Conservation (phyloP, 2,329 filamentous ascomycete species). For the Colletotrichum spaethianum region DNA sequence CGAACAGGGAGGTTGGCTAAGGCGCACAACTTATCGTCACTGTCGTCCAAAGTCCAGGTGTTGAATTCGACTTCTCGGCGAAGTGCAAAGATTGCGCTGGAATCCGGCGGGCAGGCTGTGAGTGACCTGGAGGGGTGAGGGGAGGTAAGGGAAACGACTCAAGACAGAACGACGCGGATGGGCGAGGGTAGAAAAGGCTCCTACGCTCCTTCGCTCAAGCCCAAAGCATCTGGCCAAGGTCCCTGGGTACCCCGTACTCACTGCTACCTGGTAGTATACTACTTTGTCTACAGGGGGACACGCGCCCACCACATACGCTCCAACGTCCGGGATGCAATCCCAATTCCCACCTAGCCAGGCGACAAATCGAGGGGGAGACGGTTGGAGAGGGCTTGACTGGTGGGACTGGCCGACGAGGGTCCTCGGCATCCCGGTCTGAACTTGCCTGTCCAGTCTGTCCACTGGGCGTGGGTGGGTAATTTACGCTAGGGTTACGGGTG, state of each 20-base stretch:
- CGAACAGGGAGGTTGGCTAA: conserved; percentile 5
- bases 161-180: conserved; percentile 26
- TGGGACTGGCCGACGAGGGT: conserved; percentile 30
- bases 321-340: conserved; percentile 33
- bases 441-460: conserved; percentile 23
- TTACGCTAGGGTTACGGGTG: conserved; percentile 39
- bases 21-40: conserved; percentile 23
- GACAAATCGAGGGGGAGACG: conserved; percentile 27
- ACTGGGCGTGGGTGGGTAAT: conserved; percentile 36
- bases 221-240: conserved; percentile 29
- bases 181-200: conserved; percentile 42
- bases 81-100: conserved; percentile 37
- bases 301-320: conserved; percentile 24
- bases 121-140: conserved; percentile 35
- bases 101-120: conserved; percentile 30
- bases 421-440: conserved; percentile 28
- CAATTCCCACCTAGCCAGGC: conserved; percentile 38
- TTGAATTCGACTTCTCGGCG: conserved; percentile 30
- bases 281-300: conserved; percentile 14
- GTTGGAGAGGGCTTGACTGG: conserved; percentile 37
- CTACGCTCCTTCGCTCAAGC: conserved; percentile 38
- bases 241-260: conserved; percentile 34
- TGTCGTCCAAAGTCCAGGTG: conserved; percentile 34
- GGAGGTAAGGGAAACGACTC: conserved; percentile 23
- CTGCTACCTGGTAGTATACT: no score